Base-by-base conservation (phyloP, 345 rosid species). In the Diplotaxis tenuifolia region DNA sequence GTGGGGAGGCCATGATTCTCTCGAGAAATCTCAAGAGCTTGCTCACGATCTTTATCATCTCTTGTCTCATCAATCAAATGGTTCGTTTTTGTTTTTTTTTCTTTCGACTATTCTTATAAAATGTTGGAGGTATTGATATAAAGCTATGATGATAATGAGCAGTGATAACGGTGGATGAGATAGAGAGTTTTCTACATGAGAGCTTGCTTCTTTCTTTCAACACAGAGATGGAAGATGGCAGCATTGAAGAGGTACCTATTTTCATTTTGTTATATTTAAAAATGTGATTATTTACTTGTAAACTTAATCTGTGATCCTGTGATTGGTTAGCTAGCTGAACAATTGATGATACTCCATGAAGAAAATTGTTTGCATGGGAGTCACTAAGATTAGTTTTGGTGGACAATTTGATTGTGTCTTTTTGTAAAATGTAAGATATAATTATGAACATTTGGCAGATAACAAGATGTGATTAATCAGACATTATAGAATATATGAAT, bases 151-250 rank as follows among this genome's bases (percentile, higher is more conserved):
- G 50, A 62, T 75, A 22, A 7, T 66, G 68, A 88, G 87, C 82
- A 19, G 78, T 69, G 14, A 70, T 87, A 18, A 49, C 79, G 27
- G 80, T 79, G 22, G 96, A 90, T 55, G 96, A 92, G 55, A 76
- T 92, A 20, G 96, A 92, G 84, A 85, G 72, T 65, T 77, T 90
- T 65, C 83, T 92, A 28, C 87, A 92, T 63, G 95, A 92, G 81
- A 82, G 79, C 70, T 71, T 90, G 87, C 78, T 92, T 42, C 84
- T 92, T 25, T 80, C 86, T 64, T 88, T 92, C 81, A 90, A 88
- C 71, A 87, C 98, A 45, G 93, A 92, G 75, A 82, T 92, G 5
- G 98, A 92, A 74, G 95, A 92, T 76, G 98, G 95, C 60, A 92
- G 95, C 88, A 88, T 90, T 70, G 95, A 90, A 65, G 86, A 90